These are phyloP conservation scores for Euphrasia confusa DNA, from an alignment of 257 asterid genomes.

Conservation along the genomic window DNA sequence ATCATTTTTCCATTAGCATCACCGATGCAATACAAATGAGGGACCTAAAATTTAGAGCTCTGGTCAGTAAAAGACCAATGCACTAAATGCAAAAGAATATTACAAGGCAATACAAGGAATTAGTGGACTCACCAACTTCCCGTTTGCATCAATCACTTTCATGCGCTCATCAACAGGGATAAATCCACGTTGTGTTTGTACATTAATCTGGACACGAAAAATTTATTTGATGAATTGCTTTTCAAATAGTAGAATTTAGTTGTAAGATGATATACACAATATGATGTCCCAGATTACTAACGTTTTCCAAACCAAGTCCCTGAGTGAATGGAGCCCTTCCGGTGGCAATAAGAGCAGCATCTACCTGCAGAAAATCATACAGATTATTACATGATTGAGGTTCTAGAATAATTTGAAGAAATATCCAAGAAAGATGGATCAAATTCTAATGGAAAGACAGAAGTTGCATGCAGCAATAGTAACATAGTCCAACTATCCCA, in stretches of 20 bases:
- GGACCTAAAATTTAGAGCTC: slow-evolving; percentile 60
- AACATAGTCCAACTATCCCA: slow-evolving; percentile 20
- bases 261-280: slow-evolving; percentile 14
- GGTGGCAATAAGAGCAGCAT: slow-evolving; percentile 97
- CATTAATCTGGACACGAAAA: slow-evolving; percentile 58
- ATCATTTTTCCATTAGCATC: slow-evolving; percentile 99
- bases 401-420: slow-evolving; percentile 9
- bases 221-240: slow-evolving; percentile 12
- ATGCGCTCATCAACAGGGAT: slow-evolving; percentile 93
- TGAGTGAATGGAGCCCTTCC: slow-evolving; percentile 96
- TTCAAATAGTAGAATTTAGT: slow-evolving; percentile 17
- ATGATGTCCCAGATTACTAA: slow-evolving; percentile 34
- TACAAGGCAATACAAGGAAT: slow-evolving; percentile 11
- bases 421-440: slow-evolving; percentile 16
- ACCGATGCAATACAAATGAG: slow-evolving; percentile 93
- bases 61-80: slow-evolving; percentile 26
- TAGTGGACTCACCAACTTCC: slow-evolving; percentile 60
- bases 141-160: slow-evolving; percentile 84
- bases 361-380: slow-evolving; percentile 59
- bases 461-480: slow-evolving; percentile 4
- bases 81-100: slow-evolving; percentile 4
- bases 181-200: slow-evolving; percentile 88
- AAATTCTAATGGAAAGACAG: slow-evolving; percentile 12
- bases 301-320: slow-evolving; percentile 97
- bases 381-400: slow-evolving; percentile 13